These are phyloP conservation scores for Pontederia paniculata DNA, from an alignment of 176 grass and related monocot genomes.

Conservation along the genomic window DNA sequence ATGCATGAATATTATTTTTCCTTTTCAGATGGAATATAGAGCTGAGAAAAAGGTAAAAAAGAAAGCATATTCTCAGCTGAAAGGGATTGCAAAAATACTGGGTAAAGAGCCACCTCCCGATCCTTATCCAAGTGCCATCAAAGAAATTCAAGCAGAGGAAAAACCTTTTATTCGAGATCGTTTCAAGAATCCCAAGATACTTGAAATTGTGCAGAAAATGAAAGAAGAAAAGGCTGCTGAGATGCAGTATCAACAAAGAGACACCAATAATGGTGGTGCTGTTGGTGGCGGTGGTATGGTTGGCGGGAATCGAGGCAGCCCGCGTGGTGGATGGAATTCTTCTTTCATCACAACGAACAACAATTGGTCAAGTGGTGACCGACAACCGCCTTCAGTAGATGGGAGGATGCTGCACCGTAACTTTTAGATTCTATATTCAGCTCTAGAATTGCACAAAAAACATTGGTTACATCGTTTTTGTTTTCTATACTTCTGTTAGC, in stretches of 20 bases:
- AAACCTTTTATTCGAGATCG: slow-evolving; percentile 63
- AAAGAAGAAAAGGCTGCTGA: slow-evolving; percentile 37
- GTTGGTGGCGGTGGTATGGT: slow-evolving; percentile 1
- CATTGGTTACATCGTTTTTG: no score
- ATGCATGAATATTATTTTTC: slow-evolving; percentile 8
- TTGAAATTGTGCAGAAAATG: slow-evolving; percentile 72
- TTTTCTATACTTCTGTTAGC: no score
- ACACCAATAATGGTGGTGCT: slow-evolving; percentile 7
- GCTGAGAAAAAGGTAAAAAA: slow-evolving; percentile 73
- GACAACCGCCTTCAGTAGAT: no score
- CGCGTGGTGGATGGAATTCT: slow-evolving; percentile 12
- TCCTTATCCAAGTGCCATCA: slow-evolving; percentile 71
- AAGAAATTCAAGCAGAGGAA: slow-evolving; percentile 90
- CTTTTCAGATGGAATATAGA: slow-evolving; percentile 51
- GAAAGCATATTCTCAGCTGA: slow-evolving; percentile 75
- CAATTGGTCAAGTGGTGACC: no score
- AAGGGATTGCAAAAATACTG: slow-evolving; percentile 36
- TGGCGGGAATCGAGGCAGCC: slow-evolving; percentile 1
- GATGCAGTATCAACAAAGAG: slow-evolving; percentile 27
- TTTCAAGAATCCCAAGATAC: slow-evolving; percentile 61
- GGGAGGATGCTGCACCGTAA: no score
- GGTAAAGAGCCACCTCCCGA: slow-evolving; percentile 63
- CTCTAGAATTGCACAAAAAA: no score
- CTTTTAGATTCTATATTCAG: no score
- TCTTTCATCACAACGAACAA: no score